Evolutionary conservation across 768 basidiomycete species (phyloP).

Genomic region (Mrakia gelida): DNA sequence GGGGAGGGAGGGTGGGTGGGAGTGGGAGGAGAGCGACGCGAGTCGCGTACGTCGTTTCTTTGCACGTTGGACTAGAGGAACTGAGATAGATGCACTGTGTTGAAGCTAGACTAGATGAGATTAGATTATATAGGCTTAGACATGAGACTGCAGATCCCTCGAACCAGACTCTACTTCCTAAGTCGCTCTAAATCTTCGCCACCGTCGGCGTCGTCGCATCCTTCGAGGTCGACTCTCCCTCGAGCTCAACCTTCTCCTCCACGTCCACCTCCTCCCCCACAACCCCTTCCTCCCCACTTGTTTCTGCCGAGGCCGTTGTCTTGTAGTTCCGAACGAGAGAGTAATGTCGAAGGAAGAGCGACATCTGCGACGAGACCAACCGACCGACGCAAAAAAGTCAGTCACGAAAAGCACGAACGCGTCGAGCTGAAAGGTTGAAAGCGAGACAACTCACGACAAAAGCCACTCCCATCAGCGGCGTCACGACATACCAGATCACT

Average conservation of each 20-base stretch:
- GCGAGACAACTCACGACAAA: neutral
- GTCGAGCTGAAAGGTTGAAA: neutral
- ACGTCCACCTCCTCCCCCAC: neutral
- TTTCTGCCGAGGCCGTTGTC: neutral
- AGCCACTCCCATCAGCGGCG: slow-evolving; percentile 4
- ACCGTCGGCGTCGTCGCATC: neutral
- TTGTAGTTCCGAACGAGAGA: slow-evolving; percentile 13
- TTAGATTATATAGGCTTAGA: no score
- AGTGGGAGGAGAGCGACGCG: no score
- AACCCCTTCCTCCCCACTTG: neutral
- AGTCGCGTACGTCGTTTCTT: no score
- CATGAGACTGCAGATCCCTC: no score
- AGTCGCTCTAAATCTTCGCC: neutral
- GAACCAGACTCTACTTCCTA: neutral
- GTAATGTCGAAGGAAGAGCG: slow-evolving; percentile 15
- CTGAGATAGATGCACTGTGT: no score
- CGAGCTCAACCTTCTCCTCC: neutral
- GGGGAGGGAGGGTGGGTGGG: no score
- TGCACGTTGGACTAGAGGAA: no score
- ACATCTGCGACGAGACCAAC: neutral
- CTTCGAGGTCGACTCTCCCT: neutral
- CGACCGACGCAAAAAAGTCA: neutral
- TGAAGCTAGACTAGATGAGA: no score
- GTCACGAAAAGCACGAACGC: neutral
- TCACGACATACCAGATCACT: slow-evolving; percentile 15